Conservation (phyloP, 2,329 filamentous ascomycete species). For the Pleomassaria siparia region DNA sequence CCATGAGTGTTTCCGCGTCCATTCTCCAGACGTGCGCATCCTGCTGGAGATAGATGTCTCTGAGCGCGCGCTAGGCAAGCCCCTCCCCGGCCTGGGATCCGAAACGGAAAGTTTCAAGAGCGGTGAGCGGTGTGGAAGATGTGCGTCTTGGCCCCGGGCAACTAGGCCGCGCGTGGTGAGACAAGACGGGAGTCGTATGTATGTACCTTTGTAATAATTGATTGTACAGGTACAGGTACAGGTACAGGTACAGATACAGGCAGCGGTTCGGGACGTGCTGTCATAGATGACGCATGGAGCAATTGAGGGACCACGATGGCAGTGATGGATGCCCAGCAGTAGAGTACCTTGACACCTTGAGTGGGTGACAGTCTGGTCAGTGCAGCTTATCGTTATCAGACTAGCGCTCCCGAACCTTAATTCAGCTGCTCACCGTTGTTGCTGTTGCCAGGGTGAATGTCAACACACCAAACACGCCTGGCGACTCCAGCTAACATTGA, state of each 20-base stretch:
- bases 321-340: too few relatives aligned
- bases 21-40: constrained; percentile 8
- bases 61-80: not conserved
- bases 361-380: not conserved
- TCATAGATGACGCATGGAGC: not conserved
- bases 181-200: too few relatives aligned
- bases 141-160: not conserved
- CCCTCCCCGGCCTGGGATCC: constrained; percentile 3
- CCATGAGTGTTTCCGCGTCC: constrained; percentile 32
- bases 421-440: constrained; percentile 11
- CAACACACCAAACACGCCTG: constrained; percentile 23
- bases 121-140: not conserved
- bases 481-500: not conserved
- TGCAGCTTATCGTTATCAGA: constrained; percentile 19
- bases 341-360: too few relatives aligned
- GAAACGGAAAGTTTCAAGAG: constrained; percentile 7
- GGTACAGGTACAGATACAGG: not conserved
- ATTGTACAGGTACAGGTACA: too few relatives aligned
- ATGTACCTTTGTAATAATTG: too few relatives aligned
- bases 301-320: not conserved
- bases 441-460: constrained; percentile 17
- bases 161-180: not conserved
- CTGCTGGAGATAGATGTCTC: not conserved
- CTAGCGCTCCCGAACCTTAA: constrained; percentile 2
- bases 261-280: not conserved